Conservation (phyloP, 305 asterid species). For the Andrographis paniculata region DNA sequence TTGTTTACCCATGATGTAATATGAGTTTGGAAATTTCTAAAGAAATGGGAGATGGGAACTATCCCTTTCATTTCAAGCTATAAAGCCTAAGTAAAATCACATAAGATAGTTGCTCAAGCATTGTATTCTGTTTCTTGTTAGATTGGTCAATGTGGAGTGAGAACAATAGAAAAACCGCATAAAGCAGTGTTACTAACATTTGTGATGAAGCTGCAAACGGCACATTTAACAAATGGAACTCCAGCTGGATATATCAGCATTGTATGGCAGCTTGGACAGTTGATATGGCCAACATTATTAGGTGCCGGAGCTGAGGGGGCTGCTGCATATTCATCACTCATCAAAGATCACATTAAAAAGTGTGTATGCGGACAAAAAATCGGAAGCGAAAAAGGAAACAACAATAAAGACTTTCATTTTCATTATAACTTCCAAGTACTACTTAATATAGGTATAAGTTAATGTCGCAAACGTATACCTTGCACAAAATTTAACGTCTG, state of each 20-base stretch:
- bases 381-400: constrained; percentile 6
- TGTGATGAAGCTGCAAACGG: constrained; percentile 71
- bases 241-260: constrained; percentile 91
- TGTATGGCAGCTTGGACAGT: constrained; percentile 79
- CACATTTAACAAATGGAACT: constrained; percentile 89
- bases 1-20: no score
- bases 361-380: constrained; percentile 5
- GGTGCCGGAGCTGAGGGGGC: constrained; percentile 24
- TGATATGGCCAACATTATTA: constrained; percentile 63
- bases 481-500: constrained; percentile 78
- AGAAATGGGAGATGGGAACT: no score
- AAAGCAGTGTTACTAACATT: constrained; percentile 38
- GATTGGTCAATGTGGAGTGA: no score
- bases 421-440: no score
- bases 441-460: no score
- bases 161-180: constrained; percentile 2
- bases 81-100: no score
- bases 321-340: constrained; percentile 30
- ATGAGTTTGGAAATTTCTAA: no score
- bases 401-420: no score
- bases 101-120: no score
- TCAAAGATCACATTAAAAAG: constrained; percentile 10
- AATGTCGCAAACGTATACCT: no score
- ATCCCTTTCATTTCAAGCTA: no score
- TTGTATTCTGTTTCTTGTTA: no score